phyloP scores from a whole-genome alignment of 2,329 filamentous ascomycete genomes.

The Botryosphaeria dothidea region DNA sequence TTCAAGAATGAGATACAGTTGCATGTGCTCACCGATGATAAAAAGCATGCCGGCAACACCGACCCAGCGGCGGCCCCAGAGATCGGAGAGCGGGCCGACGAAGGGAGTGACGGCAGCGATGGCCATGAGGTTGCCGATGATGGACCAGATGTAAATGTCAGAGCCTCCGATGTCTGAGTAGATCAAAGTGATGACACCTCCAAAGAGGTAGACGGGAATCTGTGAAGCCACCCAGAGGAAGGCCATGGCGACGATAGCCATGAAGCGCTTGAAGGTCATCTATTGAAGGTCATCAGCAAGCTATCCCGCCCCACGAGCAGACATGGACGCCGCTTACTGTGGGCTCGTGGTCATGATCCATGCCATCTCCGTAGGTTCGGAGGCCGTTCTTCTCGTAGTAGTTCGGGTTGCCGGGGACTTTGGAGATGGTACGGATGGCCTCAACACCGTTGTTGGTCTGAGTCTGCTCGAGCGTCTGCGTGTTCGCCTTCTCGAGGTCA shows the following conservation, averaged over 20 bases:
- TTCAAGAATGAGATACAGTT: constrained; percentile 31
- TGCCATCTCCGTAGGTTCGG: constrained; percentile 48
- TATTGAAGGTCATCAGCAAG: constrained; percentile 27
- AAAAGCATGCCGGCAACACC: constrained; percentile 31
- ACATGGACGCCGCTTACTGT: constrained; percentile 33
- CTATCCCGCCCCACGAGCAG: neutral
- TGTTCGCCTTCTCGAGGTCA: constrained; percentile 10
- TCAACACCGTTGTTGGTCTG: constrained; percentile 25
- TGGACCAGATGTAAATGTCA: constrained; percentile 61
- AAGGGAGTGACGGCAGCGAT: constrained; percentile 62
- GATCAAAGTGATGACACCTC: constrained; percentile 49
- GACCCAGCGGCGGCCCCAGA: constrained; percentile 35
- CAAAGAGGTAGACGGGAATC: constrained; percentile 55
- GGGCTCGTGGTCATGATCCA: constrained; percentile 49
- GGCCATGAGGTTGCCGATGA: constrained; percentile 55
- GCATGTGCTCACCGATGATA: neutral
- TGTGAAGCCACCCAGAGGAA: constrained; percentile 64
- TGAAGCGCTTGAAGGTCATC: constrained; percentile 54
- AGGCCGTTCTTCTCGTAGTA: constrained; percentile 50
- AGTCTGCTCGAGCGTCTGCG: neutral
- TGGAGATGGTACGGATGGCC: constrained; percentile 33
- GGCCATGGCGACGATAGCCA: constrained; percentile 59
- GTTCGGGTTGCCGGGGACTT: constrained; percentile 35
- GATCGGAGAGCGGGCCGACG: constrained; percentile 53
- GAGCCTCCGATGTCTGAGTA: constrained; percentile 62